Conservation (phyloP, 257 asterid genomes). For the Nicotiana obtusifolia region DNA sequence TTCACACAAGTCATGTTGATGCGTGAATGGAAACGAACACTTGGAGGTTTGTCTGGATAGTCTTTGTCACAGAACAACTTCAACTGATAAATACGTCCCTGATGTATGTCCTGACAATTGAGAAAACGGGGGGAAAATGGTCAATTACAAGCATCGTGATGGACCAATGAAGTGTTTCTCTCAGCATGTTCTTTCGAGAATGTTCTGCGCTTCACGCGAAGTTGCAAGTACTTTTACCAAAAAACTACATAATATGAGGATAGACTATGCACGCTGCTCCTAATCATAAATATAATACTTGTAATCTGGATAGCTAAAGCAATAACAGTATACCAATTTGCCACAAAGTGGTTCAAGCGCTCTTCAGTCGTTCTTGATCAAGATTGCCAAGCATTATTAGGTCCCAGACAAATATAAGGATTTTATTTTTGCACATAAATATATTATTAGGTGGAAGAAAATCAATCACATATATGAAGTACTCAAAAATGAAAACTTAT, state of each 20-base stretch:
- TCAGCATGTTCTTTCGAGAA: neutral
- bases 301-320: no score
- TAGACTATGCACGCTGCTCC: neutral
- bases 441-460: no score
- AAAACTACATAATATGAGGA: neutral
- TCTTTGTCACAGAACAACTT: conserved; percentile 42
- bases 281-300: no score
- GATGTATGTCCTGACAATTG: conserved; percentile 33
- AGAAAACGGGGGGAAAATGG: no score
- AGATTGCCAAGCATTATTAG: no score
- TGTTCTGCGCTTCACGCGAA: neutral
- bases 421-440: no score
- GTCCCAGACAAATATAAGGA: no score
- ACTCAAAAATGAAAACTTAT: no score
- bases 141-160: neutral
- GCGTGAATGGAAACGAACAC: conserved; percentile 39
- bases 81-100: conserved; percentile 41
- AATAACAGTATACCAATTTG: no score
- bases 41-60: conserved; percentile 46
- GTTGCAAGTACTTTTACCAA: neutral
- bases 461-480: no score
- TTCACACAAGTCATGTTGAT: conserved; percentile 42
- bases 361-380: no score
- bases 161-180: neutral
- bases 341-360: no score